Percentiles rank a stretch among this genome's conserved stretches.
These are phyloP conservation scores for Penicillium sp. DNA, from an alignment of 2,329 filamentous ascomycete species.

Conservation along the genomic window DNA sequence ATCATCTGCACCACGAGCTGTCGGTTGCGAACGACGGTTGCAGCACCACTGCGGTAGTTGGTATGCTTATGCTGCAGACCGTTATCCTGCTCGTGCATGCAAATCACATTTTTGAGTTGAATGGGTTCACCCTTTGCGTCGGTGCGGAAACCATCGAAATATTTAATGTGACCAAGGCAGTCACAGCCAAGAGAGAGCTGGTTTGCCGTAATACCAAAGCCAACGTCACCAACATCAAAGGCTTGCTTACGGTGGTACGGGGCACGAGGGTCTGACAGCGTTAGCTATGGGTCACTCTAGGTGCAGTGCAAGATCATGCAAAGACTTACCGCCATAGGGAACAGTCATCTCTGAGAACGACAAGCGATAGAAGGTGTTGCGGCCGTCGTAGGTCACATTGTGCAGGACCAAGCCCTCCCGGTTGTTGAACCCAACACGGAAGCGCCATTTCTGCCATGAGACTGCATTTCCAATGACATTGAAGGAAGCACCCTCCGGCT, in stretches of 20 bases:
- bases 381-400: slow-evolving; percentile 67
- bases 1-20: slow-evolving; percentile 73
- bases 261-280: slow-evolving; percentile 62
- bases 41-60: slow-evolving; percentile 70
- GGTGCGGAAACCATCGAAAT: slow-evolving; percentile 65
- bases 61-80: slow-evolving; percentile 76
- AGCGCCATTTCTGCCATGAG: slow-evolving; percentile 71
- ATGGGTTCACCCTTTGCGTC: slow-evolving; percentile 65
- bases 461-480: slow-evolving; percentile 62
- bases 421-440: slow-evolving; percentile 67
- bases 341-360: slow-evolving; percentile 72
- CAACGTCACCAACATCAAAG: slow-evolving; percentile 72
- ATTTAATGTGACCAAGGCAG: slow-evolving; percentile 73
- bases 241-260: slow-evolving; percentile 74
- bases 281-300: neutral
- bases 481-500: slow-evolving; percentile 70
- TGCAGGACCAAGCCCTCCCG: slow-evolving; percentile 72
- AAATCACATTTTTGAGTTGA: slow-evolving; percentile 69
- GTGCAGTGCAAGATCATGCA: neutral
- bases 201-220: slow-evolving; percentile 71
- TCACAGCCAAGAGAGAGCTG: slow-evolving; percentile 74
- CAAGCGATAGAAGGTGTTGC: slow-evolving; percentile 70
- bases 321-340: slow-evolving; percentile 48
- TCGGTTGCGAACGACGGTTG: slow-evolving; percentile 68
- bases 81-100: slow-evolving; percentile 73